Base-by-base conservation (phyloP, 805 yeast genomes). In the Tetrapisispora nanseiensis region DNA sequence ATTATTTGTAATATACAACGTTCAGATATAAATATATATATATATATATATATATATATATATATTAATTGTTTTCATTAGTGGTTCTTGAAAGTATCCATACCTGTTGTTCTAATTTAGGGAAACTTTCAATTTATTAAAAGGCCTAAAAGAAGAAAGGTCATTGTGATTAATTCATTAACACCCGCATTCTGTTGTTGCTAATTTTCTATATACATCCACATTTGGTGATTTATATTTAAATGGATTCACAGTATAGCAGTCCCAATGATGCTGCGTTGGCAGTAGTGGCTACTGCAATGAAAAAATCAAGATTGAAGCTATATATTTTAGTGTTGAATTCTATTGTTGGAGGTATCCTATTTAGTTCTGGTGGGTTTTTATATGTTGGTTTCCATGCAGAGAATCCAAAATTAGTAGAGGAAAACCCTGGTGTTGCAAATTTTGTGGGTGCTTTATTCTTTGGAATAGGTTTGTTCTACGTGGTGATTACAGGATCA, bases 241-340 rank as follows among this genome's bases (percentile, higher is more conserved):
- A 13, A 20, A 21, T 28, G 52, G 82, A 76, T 50, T 65, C 74
- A 2, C 64, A 69, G 50, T 84, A 82, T 52, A 70, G 82, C 39
- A 76, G 86, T 4, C 84, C 90, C 6, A 79, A 83, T 62, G 94
- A 84, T 52, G 79, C 90, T 2, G 92, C 92, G 0, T 61, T 84
- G 39, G 92, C 94, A 0, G 81, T 82, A 32, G 90, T 83, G 16
- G 94, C 94, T 8, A 84, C 92, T 0, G 70, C 86, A 2, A 83
- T 83, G 92, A 84, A 84, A 60, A 84, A 84, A 54, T 74, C 89
- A 4, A 69, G 94, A 59, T 69, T 82, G 23, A 70, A 76, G 48
- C 50, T 77, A 4, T 80, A 78, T 44, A 70, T 79, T 1, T 56
- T 84, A n/a, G 49, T 76, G 0, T 52, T 82, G 18, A 82, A 82